These are phyloP conservation scores for Phytophthora aleatoria DNA, from an alignment of 352 stramenopile species.

Conservation along the genomic window DNA sequence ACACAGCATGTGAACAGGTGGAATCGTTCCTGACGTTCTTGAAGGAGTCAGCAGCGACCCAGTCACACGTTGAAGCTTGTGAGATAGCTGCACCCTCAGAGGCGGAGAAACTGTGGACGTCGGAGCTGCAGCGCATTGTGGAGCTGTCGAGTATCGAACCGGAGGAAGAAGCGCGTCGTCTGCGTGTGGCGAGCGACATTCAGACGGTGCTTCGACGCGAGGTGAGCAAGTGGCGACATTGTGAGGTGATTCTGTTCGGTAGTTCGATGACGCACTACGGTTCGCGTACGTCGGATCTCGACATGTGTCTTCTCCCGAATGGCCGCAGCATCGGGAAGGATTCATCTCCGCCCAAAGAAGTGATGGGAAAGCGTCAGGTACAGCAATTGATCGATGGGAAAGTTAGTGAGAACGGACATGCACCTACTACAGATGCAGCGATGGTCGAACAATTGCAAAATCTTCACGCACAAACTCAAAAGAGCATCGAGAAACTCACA, in stretches of 20 bases:
- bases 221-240: slow-evolving; percentile 55
- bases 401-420: slow-evolving; percentile 13
- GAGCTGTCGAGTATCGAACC: slow-evolving; percentile 48
- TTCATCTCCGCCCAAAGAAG: slow-evolving; percentile 25
- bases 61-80: slow-evolving; percentile 6
- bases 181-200: slow-evolving; percentile 48
- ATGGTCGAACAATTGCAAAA: slow-evolving; percentile 41
- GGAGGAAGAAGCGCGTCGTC: slow-evolving; percentile 48
- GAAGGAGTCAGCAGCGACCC: slow-evolving; percentile 26
- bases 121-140: slow-evolving; percentile 49
- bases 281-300: slow-evolving; percentile 71
- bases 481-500: slow-evolving; percentile 56
- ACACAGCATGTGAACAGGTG: slow-evolving; percentile 47
- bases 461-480: slow-evolving; percentile 47
- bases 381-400: slow-evolving; percentile 47
- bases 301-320: slow-evolving; percentile 68
- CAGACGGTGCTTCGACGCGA: slow-evolving; percentile 46
- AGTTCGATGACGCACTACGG: slow-evolving; percentile 82
- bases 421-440: slow-evolving; percentile 12
- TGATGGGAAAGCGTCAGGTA: slow-evolving; percentile 47
- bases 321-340: slow-evolving; percentile 9
- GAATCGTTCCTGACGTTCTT: slow-evolving; percentile 61
- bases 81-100: slow-evolving; percentile 6
- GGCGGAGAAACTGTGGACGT: slow-evolving; percentile 25
- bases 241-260: slow-evolving; percentile 67